Evolutionary conservation across 495 filamentous ascomycete species (phyloP).

Genomic region (Extremus antarcticus): DNA sequence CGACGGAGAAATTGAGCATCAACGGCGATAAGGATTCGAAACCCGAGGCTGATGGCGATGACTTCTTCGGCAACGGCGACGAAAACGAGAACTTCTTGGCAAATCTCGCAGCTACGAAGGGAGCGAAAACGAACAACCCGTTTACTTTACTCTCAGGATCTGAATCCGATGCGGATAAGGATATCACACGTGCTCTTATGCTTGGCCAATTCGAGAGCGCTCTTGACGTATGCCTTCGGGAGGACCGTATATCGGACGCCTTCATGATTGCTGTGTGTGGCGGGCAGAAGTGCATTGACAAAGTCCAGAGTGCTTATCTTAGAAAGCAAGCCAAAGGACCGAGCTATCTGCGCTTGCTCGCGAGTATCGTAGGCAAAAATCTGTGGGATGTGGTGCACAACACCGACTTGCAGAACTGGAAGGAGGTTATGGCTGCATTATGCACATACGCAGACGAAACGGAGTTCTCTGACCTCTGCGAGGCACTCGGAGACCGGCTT

Average conservation of each 20-base stretch:
- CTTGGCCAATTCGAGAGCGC: constrained; percentile 86
- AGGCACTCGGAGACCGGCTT: constrained; percentile 85
- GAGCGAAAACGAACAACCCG: constrained; percentile 71
- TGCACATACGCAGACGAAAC: constrained; percentile 86
- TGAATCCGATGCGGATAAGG: constrained; percentile 70
- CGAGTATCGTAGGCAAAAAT: constrained; percentile 90
- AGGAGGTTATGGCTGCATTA: constrained; percentile 87
- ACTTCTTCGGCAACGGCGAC: constrained; percentile 64
- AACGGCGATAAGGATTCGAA: constrained; percentile 29
- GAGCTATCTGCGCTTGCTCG: constrained; percentile 84
- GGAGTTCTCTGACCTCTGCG: constrained; percentile 93
- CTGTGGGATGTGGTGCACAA: constrained; percentile 98
- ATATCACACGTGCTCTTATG: constrained; percentile 77
- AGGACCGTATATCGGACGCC: constrained; percentile 84
- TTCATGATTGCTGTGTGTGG: constrained; percentile 98
- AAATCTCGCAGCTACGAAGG: constrained; percentile 63
- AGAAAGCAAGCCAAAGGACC: constrained; percentile 56
- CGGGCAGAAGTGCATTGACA: constrained; percentile 84
- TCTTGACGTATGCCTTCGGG: constrained; percentile 74
- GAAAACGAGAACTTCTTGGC: constrained; percentile 74
- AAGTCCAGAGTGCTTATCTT: constrained; percentile 86
- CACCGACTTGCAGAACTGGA: constrained; percentile 85
- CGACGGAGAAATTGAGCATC: constrained; percentile 10
- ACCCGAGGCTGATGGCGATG: constrained; percentile 39
- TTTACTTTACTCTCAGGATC: constrained; percentile 74